Conservation (phyloP, 1,284 basidiomycete genomes). For the Boletus nobilissimus region DNA sequence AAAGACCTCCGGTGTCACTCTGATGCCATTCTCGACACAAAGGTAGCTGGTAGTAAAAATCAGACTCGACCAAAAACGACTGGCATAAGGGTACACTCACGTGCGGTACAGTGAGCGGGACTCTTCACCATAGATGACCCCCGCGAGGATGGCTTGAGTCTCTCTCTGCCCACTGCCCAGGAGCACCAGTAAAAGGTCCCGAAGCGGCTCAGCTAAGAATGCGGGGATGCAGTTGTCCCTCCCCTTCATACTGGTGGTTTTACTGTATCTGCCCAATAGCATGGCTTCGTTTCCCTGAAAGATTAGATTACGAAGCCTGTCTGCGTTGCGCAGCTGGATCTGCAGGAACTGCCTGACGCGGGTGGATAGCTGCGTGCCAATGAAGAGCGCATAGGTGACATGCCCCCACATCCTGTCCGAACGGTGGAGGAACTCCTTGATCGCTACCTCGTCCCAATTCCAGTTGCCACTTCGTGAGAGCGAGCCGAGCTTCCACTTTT, state of each 20-base stretch:
- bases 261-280: constrained; percentile 14
- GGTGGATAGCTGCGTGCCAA: constrained; percentile 2
- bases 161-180: constrained; percentile 13
- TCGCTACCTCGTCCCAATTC: background rate
- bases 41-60: constrained; percentile 3
- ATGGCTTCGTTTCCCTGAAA: constrained; percentile 15
- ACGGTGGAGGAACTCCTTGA: background rate
- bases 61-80: background rate
- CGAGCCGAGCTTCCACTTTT: background rate
- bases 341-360: constrained; percentile 1
- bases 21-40: background rate
- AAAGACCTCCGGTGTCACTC: background rate
- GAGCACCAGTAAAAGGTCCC: constrained; percentile 4
- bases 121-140: constrained; percentile 4
- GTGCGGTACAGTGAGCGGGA: background rate
- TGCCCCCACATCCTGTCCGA: background rate
- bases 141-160: constrained; percentile 12
- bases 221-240: constrained; percentile 19
- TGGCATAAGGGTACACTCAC: background rate
- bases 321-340: constrained; percentile 7
- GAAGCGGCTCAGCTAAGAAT: background rate
- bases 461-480: background rate
- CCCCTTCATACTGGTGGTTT: background rate
- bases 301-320: constrained; percentile 4
- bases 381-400: background rate